phyloP scores from a whole-genome alignment of 2,329 filamentous ascomycete species.

The Diaporthe helianthi region DNA sequence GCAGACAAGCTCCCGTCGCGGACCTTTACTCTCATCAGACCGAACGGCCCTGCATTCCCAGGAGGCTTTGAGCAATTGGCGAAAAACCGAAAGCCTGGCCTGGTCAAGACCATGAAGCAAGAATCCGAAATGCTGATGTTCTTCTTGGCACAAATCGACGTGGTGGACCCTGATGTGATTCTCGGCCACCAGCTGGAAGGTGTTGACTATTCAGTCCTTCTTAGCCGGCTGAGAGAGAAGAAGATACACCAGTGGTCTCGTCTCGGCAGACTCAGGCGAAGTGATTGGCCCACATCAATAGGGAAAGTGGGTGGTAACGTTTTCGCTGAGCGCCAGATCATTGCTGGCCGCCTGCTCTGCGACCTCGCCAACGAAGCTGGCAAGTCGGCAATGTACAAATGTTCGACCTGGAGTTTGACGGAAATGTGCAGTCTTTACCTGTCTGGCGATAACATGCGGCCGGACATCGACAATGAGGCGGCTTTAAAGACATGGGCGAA shows the following conservation, averaged over 20 bases:
- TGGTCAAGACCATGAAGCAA: constrained; percentile 80
- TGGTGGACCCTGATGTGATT: constrained; percentile 90
- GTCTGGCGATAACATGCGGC: constrained; percentile 71
- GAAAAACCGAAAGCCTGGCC: constrained; percentile 74
- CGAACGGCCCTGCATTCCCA: constrained; percentile 77
- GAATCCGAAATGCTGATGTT: constrained; percentile 86
- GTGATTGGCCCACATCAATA: constrained; percentile 86
- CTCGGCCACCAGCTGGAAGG: constrained; percentile 96
- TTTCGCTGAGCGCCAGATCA: constrained; percentile 89
- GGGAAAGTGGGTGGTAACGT: constrained; percentile 87
- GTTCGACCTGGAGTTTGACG: constrained; percentile 96
- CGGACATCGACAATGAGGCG: constrained; percentile 87
- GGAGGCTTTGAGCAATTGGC: constrained; percentile 83
- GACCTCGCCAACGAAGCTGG: constrained; percentile 96
- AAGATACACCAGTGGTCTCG: constrained; percentile 95
- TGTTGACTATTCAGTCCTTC: constrained; percentile 89
- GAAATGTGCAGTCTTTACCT: constrained; percentile 97
- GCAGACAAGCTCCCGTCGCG: constrained; percentile 88
- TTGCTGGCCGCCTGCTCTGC: constrained; percentile 88
- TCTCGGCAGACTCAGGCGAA: constrained; percentile 83
- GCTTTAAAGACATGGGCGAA: constrained; percentile 87
- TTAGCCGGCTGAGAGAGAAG: constrained; percentile 86
- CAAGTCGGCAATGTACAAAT: constrained; percentile 96
- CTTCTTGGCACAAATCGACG: constrained; percentile 87
- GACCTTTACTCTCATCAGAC: constrained; percentile 90